Base-by-base conservation (phyloP, 768 basidiomycete genomes). In the Gymnopilus dilepis region DNA sequence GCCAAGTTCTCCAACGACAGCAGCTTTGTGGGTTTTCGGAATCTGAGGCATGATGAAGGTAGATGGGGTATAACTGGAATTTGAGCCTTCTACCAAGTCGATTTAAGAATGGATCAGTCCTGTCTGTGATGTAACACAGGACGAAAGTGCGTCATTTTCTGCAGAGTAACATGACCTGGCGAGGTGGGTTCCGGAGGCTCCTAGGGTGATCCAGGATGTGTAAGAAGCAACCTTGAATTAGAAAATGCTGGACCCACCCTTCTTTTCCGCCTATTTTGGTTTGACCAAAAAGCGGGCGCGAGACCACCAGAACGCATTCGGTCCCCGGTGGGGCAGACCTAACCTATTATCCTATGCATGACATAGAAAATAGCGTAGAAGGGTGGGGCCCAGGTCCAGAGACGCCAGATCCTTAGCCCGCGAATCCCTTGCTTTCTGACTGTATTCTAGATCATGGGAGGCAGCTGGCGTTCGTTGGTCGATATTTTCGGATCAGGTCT, bases 11-110 rank as follows among this genome's bases (percentile, higher is more conserved):
- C 73, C 66, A 40, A 84, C 73, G 55, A 84, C 72, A 55, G 82
- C 82, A 28, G 78, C 82, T 13, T 70, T 79, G 41, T 82, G 81
- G 6, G 69, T 73, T 55, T 75, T 72, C 15, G 82, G 82, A 51
- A 81, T 77, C 47, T 60, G 56, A 19, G 55, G 53, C 33, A 56
- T 41, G 21, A 34, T 21, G 19, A 26, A 17, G 42, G 19, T 42
- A 31, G 38, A 9, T 26, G 12, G 17, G 40, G 48, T 26, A 40
- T 38, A 11, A 55, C n/a, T 43, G 31, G 28, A 37, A 22, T 24
- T 9, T n/a, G 30, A 19, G 30, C 15, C 4, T 24, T 34, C 11
- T 5, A 12, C 2, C 31, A 24, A 22, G 21, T 54, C 22, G 21
- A 40, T 22, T 34, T 17, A 37, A 28, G 34, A 50, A 31, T 17